phyloP scores from a whole-genome alignment of 768 basidiomycete genomes.

The Leccinum variicolor region DNA sequence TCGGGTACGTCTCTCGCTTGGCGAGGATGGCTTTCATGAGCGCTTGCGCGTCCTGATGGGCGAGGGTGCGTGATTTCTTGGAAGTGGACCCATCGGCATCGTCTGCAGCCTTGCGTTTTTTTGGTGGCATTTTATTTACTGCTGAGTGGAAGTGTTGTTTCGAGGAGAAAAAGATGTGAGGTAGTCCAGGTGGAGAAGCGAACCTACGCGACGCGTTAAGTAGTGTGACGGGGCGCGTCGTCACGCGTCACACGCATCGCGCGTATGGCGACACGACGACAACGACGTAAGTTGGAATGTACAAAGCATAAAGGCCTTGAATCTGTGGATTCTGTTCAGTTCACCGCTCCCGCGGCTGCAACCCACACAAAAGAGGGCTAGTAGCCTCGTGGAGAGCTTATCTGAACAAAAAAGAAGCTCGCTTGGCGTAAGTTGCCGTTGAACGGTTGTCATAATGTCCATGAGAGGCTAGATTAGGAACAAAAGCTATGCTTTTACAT shows the following conservation, averaged over 20 bases:
- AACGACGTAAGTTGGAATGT: no score
- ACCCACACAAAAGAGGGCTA: neutral
- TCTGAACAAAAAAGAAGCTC: neutral
- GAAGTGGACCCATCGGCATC: slow-evolving; percentile 12
- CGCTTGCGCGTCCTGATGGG: slow-evolving; percentile 32
- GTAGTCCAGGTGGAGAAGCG: neutral
- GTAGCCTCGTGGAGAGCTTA: neutral
- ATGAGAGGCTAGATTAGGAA: neutral
- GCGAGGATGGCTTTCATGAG: slow-evolving; percentile 39
- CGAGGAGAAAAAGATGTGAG: neutral
- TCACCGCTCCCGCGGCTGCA: neutral
- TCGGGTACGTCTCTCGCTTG: slow-evolving; percentile 32
- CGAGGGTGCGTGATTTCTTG: slow-evolving; percentile 28
- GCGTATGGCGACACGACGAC: neutral
- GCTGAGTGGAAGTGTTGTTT: neutral
- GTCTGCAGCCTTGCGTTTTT: slow-evolving; percentile 38
- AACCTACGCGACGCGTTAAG: slow-evolving; percentile 12
- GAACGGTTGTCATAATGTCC: no score
- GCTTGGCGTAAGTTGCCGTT: neutral
- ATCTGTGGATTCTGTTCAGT: neutral
- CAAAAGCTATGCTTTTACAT: neutral
- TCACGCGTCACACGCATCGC: slow-evolving; percentile 22
- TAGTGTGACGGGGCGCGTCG: slow-evolving; percentile 25
- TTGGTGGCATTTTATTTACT: slow-evolving; percentile 7
- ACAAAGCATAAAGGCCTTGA: no score